These are phyloP conservation scores for Excoecaria cochinchinensis DNA, from an alignment of 345 rosid genomes.

Conservation along the genomic window DNA sequence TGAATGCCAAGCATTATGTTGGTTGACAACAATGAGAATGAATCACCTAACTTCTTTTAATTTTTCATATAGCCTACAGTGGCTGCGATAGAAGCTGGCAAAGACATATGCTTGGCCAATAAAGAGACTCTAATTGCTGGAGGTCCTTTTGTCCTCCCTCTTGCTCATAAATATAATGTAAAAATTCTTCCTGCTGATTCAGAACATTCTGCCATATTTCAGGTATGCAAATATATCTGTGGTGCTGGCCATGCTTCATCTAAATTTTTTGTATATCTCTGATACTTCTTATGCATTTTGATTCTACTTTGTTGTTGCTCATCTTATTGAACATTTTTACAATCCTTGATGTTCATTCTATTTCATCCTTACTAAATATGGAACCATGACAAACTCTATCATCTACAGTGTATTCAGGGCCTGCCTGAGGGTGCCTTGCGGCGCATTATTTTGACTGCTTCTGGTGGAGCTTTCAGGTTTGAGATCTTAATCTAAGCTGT, in stretches of 20 bases:
- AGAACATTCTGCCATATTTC: constrained; percentile 98
- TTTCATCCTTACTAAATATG: constrained; percentile 1
- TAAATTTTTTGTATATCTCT: neutral
- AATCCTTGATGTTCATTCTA: constrained; percentile 2
- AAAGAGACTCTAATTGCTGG: constrained; percentile 97
- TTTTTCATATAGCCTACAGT: constrained; percentile 68
- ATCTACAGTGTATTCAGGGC: constrained; percentile 91
- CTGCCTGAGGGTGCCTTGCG: constrained; percentile 84
- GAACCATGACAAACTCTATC: constrained; percentile 15
- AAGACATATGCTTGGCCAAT: constrained; percentile 92
- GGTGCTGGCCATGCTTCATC: neutral
- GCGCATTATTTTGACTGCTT: constrained; percentile 84
- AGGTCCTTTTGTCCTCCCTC: constrained; percentile 95
- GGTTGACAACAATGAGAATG: neutral
- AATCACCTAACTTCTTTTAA: constrained; percentile 10
- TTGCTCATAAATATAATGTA: constrained; percentile 79
- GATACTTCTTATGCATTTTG: constrained; percentile 1
- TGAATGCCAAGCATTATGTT: constrained; percentile 9
- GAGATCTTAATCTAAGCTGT: constrained; percentile 27
- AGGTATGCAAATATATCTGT: constrained; percentile 46
- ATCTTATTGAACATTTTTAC: constrained; percentile 15
- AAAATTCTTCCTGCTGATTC: constrained; percentile 99
- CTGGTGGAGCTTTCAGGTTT: constrained; percentile 98
- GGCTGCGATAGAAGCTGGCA: constrained; percentile 97
- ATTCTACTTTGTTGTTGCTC: neutral